Evolutionary conservation across 345 rosid genomes (phyloP).

Genomic region (Schrenkiella parvula): DNA sequence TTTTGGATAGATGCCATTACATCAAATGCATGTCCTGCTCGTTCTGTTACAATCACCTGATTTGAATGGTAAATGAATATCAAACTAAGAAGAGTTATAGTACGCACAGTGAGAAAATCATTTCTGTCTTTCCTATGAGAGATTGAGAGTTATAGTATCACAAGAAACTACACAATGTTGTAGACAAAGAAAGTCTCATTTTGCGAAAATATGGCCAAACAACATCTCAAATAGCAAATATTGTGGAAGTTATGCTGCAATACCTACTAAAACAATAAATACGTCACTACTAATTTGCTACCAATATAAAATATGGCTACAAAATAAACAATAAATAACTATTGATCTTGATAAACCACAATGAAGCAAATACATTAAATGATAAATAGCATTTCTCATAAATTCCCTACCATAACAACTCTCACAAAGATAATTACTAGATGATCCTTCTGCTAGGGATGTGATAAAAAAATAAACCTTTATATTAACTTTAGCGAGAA

Average conservation of each 20-base stretch:
- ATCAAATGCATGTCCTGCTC: slow-evolving; percentile 87
- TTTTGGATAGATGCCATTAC: slow-evolving; percentile 54
- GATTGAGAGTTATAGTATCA: background rate
- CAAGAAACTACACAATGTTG: background rate
- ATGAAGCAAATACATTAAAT: background rate
- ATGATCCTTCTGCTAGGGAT: background rate
- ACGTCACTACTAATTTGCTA: background rate
- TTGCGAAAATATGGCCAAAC: background rate
- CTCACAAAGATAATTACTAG: background rate
- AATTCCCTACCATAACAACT: background rate
- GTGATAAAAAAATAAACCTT: slow-evolving; percentile 43
- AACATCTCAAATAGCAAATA: background rate
- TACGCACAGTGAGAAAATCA: background rate
- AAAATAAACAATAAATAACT: background rate
- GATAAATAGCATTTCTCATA: background rate
- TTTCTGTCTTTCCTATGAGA: background rate
- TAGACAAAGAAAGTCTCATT: background rate
- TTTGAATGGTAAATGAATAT: slow-evolving; percentile 14
- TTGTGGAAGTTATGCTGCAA: background rate
- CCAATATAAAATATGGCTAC: background rate
- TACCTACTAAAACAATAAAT: background rate
- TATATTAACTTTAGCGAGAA: slow-evolving; percentile 58
- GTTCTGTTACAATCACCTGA: slow-evolving; percentile 79
- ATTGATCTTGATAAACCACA: background rate
- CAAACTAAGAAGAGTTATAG: background rate